phyloP scores from a whole-genome alignment of 148 eudicot genomes.

The Silene latifolia region DNA sequence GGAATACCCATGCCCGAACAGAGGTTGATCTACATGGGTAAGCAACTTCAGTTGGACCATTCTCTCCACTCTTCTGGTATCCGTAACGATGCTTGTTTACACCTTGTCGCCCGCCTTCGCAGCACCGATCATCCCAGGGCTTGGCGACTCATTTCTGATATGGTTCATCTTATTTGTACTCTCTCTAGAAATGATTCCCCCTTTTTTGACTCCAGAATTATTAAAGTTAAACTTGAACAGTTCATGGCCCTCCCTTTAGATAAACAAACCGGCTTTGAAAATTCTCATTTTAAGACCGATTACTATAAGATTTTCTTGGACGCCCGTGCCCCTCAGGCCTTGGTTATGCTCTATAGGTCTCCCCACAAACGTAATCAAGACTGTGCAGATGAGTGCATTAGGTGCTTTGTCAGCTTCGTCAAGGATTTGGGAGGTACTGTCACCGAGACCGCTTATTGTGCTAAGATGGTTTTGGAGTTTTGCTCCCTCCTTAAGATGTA shows the following conservation, averaged over 20 bases:
- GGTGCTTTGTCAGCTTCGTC: conserved; percentile 33
- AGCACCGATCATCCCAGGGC: conserved; percentile 61
- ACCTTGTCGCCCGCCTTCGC: conserved; percentile 62
- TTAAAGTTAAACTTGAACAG: conserved; percentile 21
- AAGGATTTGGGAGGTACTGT: conserved; percentile 13
- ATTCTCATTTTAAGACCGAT: conserved; percentile 16
- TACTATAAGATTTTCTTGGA: conserved; percentile 48
- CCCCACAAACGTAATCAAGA: conserved; percentile 25
- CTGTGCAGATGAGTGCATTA: conserved; percentile 49
- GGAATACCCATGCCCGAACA: conserved; percentile 50
- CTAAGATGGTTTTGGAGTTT: conserved; percentile 56
- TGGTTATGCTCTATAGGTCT: conserved; percentile 64
- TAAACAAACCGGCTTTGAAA: background rate
- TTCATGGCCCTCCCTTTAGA: conserved; percentile 11
- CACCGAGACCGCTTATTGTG: conserved; percentile 29
- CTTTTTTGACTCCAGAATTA: background rate
- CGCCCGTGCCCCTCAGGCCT: conserved; percentile 43
- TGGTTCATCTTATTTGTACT: conserved; percentile 34
- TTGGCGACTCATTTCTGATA: conserved; percentile 44
- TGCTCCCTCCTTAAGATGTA: conserved; percentile 46
- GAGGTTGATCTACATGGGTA: conserved; percentile 54
- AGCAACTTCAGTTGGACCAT: conserved; percentile 64
- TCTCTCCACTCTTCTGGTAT: conserved; percentile 44
- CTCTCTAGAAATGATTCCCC: conserved; percentile 34
- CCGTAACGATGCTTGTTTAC: conserved; percentile 48